Evolutionary conservation across 2,329 filamentous ascomycete species (phyloP).

Genomic region (Lecanicillium sp.): DNA sequence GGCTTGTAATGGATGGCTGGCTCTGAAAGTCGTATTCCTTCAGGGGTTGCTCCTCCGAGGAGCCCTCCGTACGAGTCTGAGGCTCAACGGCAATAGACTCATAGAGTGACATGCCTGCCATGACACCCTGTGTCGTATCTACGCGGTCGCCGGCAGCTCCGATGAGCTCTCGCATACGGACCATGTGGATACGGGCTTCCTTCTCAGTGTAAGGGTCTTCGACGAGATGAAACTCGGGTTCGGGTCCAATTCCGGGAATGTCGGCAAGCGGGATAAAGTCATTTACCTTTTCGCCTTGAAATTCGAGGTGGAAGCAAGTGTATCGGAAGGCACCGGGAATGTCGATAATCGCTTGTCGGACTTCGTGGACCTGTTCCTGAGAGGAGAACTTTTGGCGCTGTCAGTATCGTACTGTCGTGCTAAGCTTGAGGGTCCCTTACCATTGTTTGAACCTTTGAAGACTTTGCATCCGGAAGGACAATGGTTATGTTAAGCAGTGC

Average conservation of each 20-base stretch:
- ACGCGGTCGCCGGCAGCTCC: constrained; percentile 84
- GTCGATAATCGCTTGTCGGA: constrained; percentile 94
- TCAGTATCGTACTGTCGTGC: constrained; percentile 1
- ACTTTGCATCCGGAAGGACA: constrained; percentile 65
- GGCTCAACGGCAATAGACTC: constrained; percentile 58
- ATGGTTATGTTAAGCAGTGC: constrained; percentile 60
- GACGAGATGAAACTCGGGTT: constrained; percentile 72
- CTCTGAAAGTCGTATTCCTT: constrained; percentile 71
- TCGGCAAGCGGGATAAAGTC: constrained; percentile 91
- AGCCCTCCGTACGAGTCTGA: constrained; percentile 25
- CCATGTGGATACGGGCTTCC: constrained; percentile 89
- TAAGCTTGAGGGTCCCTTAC: constrained; percentile 39
- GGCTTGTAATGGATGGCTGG: constrained; percentile 56
- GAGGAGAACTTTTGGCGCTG: constrained; percentile 60
- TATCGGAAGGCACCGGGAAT: constrained; percentile 89
- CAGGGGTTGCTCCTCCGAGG: constrained; percentile 33
- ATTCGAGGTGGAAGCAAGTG: constrained; percentile 96
- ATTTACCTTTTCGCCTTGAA: constrained; percentile 82
- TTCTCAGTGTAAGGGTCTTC: constrained; percentile 98
- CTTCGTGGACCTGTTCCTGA: constrained; percentile 94
- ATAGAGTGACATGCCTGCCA: constrained; percentile 78
- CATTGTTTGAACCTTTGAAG: constrained; percentile 76
- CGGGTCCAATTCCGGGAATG: constrained; percentile 66
- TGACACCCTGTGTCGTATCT: constrained; percentile 77
- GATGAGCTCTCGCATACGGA: constrained; percentile 85